Base-by-base conservation (phyloP, 352 stramenopile species). In the Hyaloperonospora arabidopsidis region DNA sequence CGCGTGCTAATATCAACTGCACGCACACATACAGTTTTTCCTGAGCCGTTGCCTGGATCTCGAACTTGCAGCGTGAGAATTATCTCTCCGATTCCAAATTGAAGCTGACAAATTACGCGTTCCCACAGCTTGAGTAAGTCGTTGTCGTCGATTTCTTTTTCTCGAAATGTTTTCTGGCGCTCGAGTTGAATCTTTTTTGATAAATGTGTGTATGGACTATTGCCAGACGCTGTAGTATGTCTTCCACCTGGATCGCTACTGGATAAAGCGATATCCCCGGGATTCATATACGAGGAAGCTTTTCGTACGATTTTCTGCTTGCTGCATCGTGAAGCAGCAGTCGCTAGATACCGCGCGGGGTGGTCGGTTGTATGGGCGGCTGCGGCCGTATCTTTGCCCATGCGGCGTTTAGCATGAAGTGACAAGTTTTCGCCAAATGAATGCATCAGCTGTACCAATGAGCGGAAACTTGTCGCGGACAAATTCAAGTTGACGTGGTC, bases 91-190 rank as follows among this genome's bases (percentile, higher is more conserved):
- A 88, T 70, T 8, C 68, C 67, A 57, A 88, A 88, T 46, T 79
- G 66, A 13, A 83, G 50, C 40, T 79, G 49, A 44, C 78, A 85
- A 17, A 84, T 56, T 23, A 88, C 65, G 15, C 84, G 79, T 54
- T 83, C 82, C 78, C 79, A 89, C 21, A 93, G 45, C 52, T 90
- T 93, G 1, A 89, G 56, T 44, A 92, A 61, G 45, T 88, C 78
- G n/a, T 75, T 58, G 40, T 86, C 76, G 10, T 83, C 64, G 17
- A 86, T 70, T 10, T 86, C 78, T 43, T 89, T 90, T 41, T 65
- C 57, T 47, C 29, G 34, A 14, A 65, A 53, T 36, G 58, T 69
- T 32, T 65, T 71, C 32, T 70, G 69, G 22, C 59, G 49, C 22
- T 81, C 69, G 10, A 74, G 60, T 32, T 77, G 66, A 15, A 63